Conservation (phyloP, 495 filamentous ascomycete genomes). For the Aspergillus cavernicola region DNA sequence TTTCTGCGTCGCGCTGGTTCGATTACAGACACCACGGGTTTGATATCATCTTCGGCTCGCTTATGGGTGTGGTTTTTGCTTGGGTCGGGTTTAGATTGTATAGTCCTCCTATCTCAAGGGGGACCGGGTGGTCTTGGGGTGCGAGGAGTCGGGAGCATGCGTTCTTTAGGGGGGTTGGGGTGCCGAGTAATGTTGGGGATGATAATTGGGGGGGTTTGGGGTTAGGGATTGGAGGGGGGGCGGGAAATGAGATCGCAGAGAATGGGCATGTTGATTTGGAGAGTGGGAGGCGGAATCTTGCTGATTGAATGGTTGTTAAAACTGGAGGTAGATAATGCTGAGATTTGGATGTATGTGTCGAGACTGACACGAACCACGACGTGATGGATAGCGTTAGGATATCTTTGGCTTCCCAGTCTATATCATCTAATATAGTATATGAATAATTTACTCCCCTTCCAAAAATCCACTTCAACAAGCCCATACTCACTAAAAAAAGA, state of each 20-base stretch:
- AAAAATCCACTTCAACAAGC: too few relatives aligned
- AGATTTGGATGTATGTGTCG: too few relatives aligned
- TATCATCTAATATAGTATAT: neutral
- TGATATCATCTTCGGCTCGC: conserved; percentile 58
- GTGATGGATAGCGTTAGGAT: neutral
- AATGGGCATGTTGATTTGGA: conserved; percentile 16
- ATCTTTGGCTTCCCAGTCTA: too few relatives aligned
- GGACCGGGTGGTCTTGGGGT: conserved; percentile 54
- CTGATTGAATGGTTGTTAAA: conserved; percentile 10
- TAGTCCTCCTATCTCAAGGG: conserved; percentile 61
- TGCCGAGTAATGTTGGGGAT: conserved; percentile 41
- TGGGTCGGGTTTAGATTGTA: conserved; percentile 62
- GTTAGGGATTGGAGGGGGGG: neutral
- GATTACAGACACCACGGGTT: conserved; percentile 63
- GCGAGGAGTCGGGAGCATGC: conserved; percentile 38
- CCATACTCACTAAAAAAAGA: too few relatives aligned
- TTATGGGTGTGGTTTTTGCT: conserved; percentile 53
- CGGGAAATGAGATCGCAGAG: neutral
- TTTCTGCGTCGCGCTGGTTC: conserved; percentile 58
- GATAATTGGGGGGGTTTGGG: conserved; percentile 28
- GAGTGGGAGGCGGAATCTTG: conserved; percentile 14
- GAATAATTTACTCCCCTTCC: too few relatives aligned
- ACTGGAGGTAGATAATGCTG: neutral
- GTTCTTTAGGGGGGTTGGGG: conserved; percentile 61
- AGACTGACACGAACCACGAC: neutral